A percentile compares a stretch with the other conserved stretches of the same genome.
These are phyloP conservation scores for Aureobasidium sp. DNA, from an alignment of 2,329 filamentous ascomycete genomes.

Conservation along the genomic window DNA sequence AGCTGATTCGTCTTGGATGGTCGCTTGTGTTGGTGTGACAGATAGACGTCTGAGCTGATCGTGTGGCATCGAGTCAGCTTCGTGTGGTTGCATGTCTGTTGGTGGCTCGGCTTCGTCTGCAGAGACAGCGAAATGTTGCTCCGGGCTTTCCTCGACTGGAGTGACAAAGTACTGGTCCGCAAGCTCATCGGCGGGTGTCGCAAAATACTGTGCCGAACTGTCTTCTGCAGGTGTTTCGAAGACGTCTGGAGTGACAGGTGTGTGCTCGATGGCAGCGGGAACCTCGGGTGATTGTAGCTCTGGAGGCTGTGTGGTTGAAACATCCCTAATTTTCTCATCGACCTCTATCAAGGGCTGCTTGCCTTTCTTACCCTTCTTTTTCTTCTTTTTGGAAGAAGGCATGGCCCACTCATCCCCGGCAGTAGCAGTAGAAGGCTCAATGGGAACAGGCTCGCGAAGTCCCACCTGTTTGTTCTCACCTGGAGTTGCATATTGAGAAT, in stretches of 20 bases:
- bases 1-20: not conserved
- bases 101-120: not conserved
- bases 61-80: not conserved
- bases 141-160: not conserved
- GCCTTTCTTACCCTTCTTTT: conserved; percentile 21
- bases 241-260: not conserved
- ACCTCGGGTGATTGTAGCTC: not conserved
- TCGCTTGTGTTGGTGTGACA: not conserved
- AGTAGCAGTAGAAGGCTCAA: not conserved
- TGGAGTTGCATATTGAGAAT: not conserved
- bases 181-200: not conserved
- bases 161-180: not conserved
- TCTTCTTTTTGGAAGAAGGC: conserved; percentile 16
- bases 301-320: not conserved
- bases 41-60: not conserved
- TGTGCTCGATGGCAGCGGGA: not conserved
- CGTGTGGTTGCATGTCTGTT: not conserved
- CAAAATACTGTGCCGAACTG: not conserved
- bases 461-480: not conserved
- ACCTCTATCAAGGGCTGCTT: conserved; percentile 4
- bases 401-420: conserved; percentile 7
- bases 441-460: not conserved
- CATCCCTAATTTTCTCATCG: not conserved
- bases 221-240: conserved; percentile 2
- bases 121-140: not conserved